Evolutionary conservation across 768 basidiomycete species (phyloP).

Genomic region (Lentinula aciculospora): DNA sequence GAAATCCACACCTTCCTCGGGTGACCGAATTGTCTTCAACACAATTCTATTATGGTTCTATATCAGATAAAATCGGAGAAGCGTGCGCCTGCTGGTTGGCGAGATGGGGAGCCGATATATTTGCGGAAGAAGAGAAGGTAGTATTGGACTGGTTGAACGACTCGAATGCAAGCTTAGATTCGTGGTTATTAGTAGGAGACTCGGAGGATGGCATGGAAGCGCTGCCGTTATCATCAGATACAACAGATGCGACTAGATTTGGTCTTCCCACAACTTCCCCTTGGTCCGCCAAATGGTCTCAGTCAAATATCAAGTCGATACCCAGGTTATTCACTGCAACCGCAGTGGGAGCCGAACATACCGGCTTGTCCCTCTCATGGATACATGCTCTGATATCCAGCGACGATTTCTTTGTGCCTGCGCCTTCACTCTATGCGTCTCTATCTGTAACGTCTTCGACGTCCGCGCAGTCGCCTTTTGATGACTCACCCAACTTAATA

Average conservation of each 20-base stretch:
- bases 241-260: background rate
- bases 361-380: slow-evolving; percentile 72
- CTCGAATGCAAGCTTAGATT: slow-evolving; percentile 25
- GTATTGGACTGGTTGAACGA: slow-evolving; percentile 9
- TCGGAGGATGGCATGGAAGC: background rate
- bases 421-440: background rate
- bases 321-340: slow-evolving; percentile 61
- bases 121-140: slow-evolving; percentile 52
- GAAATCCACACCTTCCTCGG: slow-evolving; percentile 4
- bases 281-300: slow-evolving; percentile 6
- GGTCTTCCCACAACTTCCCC: slow-evolving; percentile 7
- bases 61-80: slow-evolving; percentile 90
- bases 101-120: slow-evolving; percentile 79
- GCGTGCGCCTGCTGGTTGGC: slow-evolving; percentile 84
- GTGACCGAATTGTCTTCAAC: slow-evolving; percentile 13
- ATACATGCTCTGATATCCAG: slow-evolving; percentile 68
- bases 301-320: slow-evolving; percentile 10
- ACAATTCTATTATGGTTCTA: slow-evolving; percentile 75
- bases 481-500: background rate
- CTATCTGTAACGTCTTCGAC: background rate
- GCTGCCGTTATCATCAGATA: background rate
- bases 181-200: background rate
- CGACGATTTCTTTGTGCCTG: slow-evolving; percentile 67
- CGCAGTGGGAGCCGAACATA: slow-evolving; percentile 19
- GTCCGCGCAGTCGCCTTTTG: background rate